Evolutionary conservation across 1,139 yeast genomes (phyloP).

Genomic region (Ashbya aceris): DNA sequence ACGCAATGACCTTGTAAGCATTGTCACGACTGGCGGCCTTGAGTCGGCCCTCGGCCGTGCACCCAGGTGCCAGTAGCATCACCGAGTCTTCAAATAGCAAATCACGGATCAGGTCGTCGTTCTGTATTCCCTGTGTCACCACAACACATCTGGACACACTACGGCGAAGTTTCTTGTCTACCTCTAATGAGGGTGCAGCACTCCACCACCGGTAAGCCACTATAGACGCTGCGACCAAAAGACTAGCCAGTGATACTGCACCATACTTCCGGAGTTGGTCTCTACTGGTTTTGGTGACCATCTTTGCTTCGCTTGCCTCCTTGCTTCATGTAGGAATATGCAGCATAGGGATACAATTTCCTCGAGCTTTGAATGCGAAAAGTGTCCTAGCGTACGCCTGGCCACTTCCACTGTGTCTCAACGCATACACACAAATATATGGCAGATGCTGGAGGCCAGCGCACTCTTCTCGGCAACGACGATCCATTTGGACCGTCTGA

Average conservation of each 20-base stretch:
- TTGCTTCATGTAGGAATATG: too few species aligned
- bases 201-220: too few species aligned
- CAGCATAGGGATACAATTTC: background rate
- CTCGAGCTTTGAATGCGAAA: background rate
- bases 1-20: conserved; percentile 30
- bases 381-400: background rate
- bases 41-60: conserved; percentile 6
- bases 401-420: background rate
- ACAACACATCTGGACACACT: too few species aligned
- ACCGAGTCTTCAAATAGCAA: conserved; percentile 18
- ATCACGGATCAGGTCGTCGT: too few species aligned
- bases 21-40: conserved; percentile 5
- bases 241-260: too few species aligned
- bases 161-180: too few species aligned
- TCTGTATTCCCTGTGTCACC: too few species aligned
- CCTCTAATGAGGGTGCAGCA: too few species aligned
- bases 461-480: conserved; percentile 26
- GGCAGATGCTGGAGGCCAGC: conserved; percentile 3
- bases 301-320: too few species aligned
- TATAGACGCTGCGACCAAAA: too few species aligned
- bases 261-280: too few species aligned
- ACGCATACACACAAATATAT: background rate
- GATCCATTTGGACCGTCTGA: conserved; percentile 28
- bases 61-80: conserved; percentile 18
- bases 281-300: too few species aligned